phyloP scores from a whole-genome alignment of 2,329 filamentous ascomycete species.

The Aspergillus terreus region DNA sequence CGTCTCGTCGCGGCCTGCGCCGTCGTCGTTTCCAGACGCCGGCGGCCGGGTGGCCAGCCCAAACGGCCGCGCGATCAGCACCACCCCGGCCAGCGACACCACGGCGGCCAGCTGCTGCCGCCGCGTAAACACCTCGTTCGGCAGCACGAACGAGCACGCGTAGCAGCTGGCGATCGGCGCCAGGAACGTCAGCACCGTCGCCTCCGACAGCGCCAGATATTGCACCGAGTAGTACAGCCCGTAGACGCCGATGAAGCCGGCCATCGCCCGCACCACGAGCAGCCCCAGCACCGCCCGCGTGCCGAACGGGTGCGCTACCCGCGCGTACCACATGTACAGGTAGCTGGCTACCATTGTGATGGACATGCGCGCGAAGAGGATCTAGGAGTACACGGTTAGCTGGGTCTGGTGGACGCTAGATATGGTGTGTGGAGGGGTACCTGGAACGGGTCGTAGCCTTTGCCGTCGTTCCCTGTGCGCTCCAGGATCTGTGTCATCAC shows the following conservation, averaged over 20 bases:
- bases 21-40: constrained; percentile 11
- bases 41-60: not conserved
- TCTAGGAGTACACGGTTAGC: constrained; percentile 33
- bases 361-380: constrained; percentile 75
- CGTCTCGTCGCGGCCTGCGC: constrained; percentile 46
- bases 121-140: constrained; percentile 71
- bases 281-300: constrained; percentile 62
- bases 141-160: constrained; percentile 68
- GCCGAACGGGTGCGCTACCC: constrained; percentile 67
- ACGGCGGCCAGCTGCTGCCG: constrained; percentile 73
- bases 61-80: constrained; percentile 76
- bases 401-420: not conserved
- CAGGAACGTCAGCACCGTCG: constrained; percentile 85
- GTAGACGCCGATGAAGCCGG: constrained; percentile 75
- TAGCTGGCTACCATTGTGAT: constrained; percentile 66
- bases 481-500: constrained; percentile 74
- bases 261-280: constrained; percentile 64
- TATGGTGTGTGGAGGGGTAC: constrained; percentile 22
- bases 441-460: constrained; percentile 76
- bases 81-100: constrained; percentile 72
- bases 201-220: constrained; percentile 81
- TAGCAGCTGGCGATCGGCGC: constrained; percentile 75
- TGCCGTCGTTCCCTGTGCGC: constrained; percentile 60
- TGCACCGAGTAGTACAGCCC: constrained; percentile 71
- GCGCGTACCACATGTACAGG: constrained; percentile 69